Percentiles rank a stretch among this genome's conserved stretches.
Evolutionary conservation across 2,329 filamentous ascomycete species (phyloP).

Genomic region (Pestalotiopsis sp.): DNA sequence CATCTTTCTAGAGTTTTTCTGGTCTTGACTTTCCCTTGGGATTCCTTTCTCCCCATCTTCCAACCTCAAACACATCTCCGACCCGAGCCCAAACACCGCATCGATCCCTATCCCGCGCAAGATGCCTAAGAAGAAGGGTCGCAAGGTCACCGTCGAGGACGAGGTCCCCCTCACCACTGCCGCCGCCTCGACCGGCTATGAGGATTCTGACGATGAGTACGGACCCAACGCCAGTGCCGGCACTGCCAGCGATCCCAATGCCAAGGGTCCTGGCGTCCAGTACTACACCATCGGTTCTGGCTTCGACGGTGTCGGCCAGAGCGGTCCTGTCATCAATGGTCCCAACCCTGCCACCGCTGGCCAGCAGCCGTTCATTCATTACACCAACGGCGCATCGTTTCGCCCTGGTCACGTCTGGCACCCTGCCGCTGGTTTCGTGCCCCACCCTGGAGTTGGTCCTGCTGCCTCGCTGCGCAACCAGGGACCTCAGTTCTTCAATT

Average conservation of each 20-base stretch:
- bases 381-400: conserved; percentile 14
- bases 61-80: neutral
- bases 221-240: neutral
- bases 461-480: neutral
- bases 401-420: conserved; percentile 14
- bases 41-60: neutral
- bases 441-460: neutral
- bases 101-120: neutral
- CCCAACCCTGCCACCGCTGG: conserved; percentile 18
- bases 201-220: neutral
- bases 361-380: conserved; percentile 22
- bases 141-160: conserved; percentile 12
- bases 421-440: neutral
- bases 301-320: neutral
- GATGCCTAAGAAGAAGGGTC: conserved; percentile 11
- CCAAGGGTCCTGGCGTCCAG: neutral
- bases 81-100: neutral
- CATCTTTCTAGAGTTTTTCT: conserved; percentile 23
- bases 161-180: conserved; percentile 1
- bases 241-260: neutral
- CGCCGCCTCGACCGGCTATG: neutral
- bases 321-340: conserved; percentile 14
- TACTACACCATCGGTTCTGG: neutral
- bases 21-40: conserved; percentile 9
- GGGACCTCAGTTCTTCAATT: neutral